A percentile compares a stretch with the other conserved stretches of the same genome.
Conservation (phyloP, 2,329 filamentous ascomycete species). For the Aspergillus oerlinghausenensis region DNA sequence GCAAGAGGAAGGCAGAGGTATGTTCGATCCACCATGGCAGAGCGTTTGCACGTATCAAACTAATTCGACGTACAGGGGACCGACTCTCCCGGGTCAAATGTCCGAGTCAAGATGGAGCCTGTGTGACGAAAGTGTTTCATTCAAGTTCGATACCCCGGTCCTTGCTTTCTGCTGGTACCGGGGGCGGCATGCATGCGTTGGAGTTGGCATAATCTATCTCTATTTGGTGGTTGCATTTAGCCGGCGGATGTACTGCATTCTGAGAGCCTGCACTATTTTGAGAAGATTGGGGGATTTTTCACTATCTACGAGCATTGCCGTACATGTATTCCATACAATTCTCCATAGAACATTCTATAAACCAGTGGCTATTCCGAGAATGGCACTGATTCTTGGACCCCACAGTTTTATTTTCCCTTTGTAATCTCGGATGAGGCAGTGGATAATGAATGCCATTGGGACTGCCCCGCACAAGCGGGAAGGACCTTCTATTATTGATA, state of each 20-base stretch:
- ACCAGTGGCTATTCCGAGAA: background rate
- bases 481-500: background rate
- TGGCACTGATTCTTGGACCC: background rate
- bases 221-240: conserved; percentile 11
- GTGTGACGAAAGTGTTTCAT: conserved; percentile 19
- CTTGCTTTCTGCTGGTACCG: conserved; percentile 3
- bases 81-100: conserved; percentile 34
- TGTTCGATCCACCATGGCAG: conserved; percentile 6
- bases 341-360: background rate
- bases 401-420: background rate
- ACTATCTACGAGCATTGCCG: background rate
- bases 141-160: background rate
- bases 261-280: background rate
- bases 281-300: background rate
- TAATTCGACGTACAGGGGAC: conserved; percentile 21
- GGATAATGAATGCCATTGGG: conserved; percentile 4
- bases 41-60: background rate
- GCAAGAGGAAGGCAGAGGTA: conserved; percentile 72
- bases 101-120: conserved; percentile 39
- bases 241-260: conserved; percentile 15
- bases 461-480: conserved; percentile 24
- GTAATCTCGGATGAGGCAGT: background rate
- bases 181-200: conserved; percentile 2
- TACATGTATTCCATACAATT: background rate
- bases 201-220: background rate